Evolutionary conservation across 768 basidiomycete species (phyloP).

Genomic region (Pleurotus cornucopiae): DNA sequence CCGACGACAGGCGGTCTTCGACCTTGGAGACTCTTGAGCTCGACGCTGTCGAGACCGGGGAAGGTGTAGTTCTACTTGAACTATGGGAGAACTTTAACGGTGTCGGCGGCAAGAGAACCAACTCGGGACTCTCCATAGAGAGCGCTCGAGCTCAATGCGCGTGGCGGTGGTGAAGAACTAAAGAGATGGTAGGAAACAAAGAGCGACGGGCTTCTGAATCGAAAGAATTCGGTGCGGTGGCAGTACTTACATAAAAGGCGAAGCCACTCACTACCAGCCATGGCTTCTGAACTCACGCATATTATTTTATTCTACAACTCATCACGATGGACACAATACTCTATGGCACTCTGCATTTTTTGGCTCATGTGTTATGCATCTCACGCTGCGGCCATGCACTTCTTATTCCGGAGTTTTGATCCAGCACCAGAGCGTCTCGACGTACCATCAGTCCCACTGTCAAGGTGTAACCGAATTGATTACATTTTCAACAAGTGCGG

Average conservation of each 20-base stretch:
- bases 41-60: background rate
- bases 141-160: background rate
- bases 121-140: conserved; percentile 7
- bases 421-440: background rate
- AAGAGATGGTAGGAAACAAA: conserved; percentile 6
- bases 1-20: conserved; percentile 56
- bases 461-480: background rate
- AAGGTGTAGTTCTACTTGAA: conserved; percentile 1
- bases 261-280: background rate
- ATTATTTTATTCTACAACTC: too few species aligned
- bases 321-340: too few species aligned
- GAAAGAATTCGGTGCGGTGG: conserved; percentile 5
- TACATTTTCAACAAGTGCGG: too few species aligned
- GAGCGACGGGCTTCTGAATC: conserved; percentile 3
- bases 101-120: conserved; percentile 6
- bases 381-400: background rate
- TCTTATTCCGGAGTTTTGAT: background rate
- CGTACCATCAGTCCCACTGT: background rate
- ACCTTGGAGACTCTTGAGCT: conserved; percentile 26
- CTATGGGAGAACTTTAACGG: background rate
- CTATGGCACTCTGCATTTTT: background rate
- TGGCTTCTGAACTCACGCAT: background rate
- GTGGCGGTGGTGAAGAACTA: background rate
- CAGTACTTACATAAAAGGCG: conserved; percentile 5
- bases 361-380: background rate